Conservation (phyloP, 352 stramenopile genomes). For the Globisporangium carolinianum region DNA sequence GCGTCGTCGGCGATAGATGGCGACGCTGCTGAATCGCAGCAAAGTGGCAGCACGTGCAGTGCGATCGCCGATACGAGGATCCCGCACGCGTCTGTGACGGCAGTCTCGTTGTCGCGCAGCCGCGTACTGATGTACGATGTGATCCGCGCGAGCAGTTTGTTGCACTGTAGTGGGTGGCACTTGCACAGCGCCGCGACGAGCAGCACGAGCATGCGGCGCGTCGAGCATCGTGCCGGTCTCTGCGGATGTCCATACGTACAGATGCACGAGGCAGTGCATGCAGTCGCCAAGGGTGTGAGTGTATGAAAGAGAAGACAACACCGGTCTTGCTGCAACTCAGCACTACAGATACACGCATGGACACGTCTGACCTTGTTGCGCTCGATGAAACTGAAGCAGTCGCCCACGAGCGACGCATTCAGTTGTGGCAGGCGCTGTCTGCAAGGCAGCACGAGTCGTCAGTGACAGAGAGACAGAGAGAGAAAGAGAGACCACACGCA, state of each 20-base stretch:
- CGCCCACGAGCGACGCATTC: constrained; percentile 23
- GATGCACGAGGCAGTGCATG: too few species aligned
- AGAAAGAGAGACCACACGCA: neutral
- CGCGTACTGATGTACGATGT: constrained; percentile 37
- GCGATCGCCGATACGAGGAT: constrained; percentile 45
- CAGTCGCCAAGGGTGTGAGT: too few species aligned
- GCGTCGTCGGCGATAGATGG: too few species aligned
- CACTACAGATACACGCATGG: neutral
- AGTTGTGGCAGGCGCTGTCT: constrained; percentile 37
- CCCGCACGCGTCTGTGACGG: constrained; percentile 46
- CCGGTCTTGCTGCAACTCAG: neutral
- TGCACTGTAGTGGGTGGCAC: constrained; percentile 25
- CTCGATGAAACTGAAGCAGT: constrained; percentile 41
- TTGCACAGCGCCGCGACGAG: constrained; percentile 46
- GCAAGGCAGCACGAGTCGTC: neutral
- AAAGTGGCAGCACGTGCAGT: constrained; percentile 35
- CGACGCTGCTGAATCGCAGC: neutral
- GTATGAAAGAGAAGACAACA: too few species aligned
- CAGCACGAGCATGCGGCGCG: constrained; percentile 51
- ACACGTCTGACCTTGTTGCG: constrained; percentile 47
- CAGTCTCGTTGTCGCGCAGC: constrained; percentile 45
- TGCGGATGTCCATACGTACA: constrained; percentile 5
- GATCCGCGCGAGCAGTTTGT: constrained; percentile 35
- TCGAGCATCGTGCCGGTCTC: constrained; percentile 39
- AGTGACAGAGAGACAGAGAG: neutral